Base-by-base conservation (phyloP, 1,284 basidiomycete genomes). In the Phellopilus nigrolimitatus region DNA sequence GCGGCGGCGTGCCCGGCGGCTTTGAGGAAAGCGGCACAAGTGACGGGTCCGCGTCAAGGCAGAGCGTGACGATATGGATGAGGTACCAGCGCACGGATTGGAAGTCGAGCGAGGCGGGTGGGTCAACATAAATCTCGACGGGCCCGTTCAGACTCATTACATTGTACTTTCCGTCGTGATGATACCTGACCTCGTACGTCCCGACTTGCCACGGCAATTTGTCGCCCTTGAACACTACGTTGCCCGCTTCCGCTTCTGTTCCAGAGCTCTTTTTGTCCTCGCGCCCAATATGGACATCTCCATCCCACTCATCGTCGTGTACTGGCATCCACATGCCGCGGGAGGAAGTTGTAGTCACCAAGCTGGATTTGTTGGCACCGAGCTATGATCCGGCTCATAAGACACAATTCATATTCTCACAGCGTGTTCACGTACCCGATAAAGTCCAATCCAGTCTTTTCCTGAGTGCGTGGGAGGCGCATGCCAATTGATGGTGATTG, bases 401-500 rank as follows among this genome's bases (percentile, higher is more conserved):
- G n/a, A n/a, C n/a, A n/a, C n/a, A n/a, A n/a, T n/a, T n/a, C n/a
- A n/a, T n/a, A n/a, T n/a, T n/a, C n/a, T n/a, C n/a, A n/a, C n/a
- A n/a, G n/a, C n/a, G n/a, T n/a, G n/a, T n/a, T 50, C 25, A 65
- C 73, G 36, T 60, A 85, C 85, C 63, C 82, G 74, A 63, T 97
- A 97, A 37, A 99, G 80, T 9, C 95, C 97, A 60, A 99, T 90
- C 97, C 95, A 99, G 66, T 99, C 95, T 60, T 86, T 82, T n/a
- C 91, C 78, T 12, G 93, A 95, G 64, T 98, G 95, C 53, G 84
- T 80, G 28, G 74, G 69, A 0, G 95, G 93, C 1, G 91, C 95
- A 47, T 82, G 81, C 95, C 95, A 99, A 38, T 80, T 78, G 30
- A 98, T 77, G 3, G 69, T 75, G 60, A 99, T 94, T 4, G 89